Conservation (phyloP, 225 moss, liverwort and hornwort genomes). For the Straminergon stramineum region DNA sequence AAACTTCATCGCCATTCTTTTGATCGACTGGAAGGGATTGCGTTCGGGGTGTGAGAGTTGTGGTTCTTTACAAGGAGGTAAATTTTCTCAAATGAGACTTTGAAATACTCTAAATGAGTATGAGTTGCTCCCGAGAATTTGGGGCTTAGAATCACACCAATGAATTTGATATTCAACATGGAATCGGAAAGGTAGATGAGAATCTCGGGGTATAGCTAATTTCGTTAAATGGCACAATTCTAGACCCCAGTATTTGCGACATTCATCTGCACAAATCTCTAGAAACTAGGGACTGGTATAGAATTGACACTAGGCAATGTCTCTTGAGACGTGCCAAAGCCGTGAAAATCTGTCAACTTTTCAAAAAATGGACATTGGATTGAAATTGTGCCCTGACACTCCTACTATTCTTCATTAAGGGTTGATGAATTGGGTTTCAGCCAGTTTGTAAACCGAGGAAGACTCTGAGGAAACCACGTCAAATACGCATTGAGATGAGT, state of each 20-base stretch:
- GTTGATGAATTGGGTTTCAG: neutral
- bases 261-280: neutral
- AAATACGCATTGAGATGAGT: neutral
- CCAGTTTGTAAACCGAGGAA: neutral
- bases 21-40: neutral
- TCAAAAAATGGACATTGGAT: neutral
- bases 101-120: neutral
- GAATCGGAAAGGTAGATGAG: neutral
- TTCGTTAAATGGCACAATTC: neutral
- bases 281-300: neutral
- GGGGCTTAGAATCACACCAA: neutral
- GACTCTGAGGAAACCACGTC: neutral
- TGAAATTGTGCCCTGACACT: neutral
- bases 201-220: neutral
- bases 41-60: neutral
- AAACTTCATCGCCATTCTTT: neutral
- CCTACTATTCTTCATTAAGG: neutral
- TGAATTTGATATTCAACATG: neutral
- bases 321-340: neutral
- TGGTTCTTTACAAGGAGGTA: neutral
- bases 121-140: neutral
- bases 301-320: neutral
- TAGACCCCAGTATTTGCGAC: neutral
- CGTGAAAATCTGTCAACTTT: neutral
- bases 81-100: neutral